These are phyloP conservation scores for Tilletia walkeri DNA, from an alignment of 1,284 basidiomycete species.

Conservation along the genomic window DNA sequence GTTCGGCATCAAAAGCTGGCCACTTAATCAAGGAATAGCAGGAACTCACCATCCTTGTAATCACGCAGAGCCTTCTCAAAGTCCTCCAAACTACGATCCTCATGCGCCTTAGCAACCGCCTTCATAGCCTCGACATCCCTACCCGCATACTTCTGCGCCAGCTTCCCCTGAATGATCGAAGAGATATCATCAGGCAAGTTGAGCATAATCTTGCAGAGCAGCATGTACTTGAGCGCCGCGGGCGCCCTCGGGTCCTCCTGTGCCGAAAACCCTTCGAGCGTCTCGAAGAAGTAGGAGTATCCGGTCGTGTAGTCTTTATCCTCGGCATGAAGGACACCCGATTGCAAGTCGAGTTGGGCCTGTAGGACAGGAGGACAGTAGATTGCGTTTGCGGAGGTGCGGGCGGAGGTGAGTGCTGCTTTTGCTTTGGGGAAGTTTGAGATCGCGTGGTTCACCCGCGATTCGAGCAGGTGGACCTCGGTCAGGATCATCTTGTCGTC, in stretches of 20 bases:
- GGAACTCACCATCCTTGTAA: constrained; percentile 73
- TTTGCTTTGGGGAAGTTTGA: constrained; percentile 94
- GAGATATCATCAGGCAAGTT: constrained; percentile 90
- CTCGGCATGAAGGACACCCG: constrained; percentile 87
- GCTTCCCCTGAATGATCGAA: constrained; percentile 78
- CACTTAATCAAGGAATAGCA: neutral
- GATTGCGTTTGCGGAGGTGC: constrained; percentile 93
- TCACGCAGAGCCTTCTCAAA: constrained; percentile 85
- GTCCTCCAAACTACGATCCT: constrained; percentile 80
- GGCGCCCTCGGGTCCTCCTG: constrained; percentile 65
- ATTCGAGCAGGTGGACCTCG: constrained; percentile 92
- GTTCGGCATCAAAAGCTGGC: neutral
- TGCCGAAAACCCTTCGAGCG: constrained; percentile 81
- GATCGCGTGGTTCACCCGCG: constrained; percentile 82
- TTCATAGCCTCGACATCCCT: constrained; percentile 90
- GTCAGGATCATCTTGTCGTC: constrained; percentile 98
- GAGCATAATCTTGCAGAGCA: constrained; percentile 96
- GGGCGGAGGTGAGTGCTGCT: constrained; percentile 84
- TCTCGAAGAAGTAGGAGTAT: constrained; percentile 97
- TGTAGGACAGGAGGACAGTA: constrained; percentile 94
- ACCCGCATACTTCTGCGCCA: constrained; percentile 77
- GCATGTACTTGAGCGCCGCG: constrained; percentile 93
- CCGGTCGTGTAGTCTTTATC: constrained; percentile 97
- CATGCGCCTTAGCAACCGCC: constrained; percentile 86
- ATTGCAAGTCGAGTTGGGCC: constrained; percentile 86